Evolutionary conservation across 2,329 filamentous ascomycete species (phyloP).

Genomic region (Cladosporium austrohemisphaericum): DNA sequence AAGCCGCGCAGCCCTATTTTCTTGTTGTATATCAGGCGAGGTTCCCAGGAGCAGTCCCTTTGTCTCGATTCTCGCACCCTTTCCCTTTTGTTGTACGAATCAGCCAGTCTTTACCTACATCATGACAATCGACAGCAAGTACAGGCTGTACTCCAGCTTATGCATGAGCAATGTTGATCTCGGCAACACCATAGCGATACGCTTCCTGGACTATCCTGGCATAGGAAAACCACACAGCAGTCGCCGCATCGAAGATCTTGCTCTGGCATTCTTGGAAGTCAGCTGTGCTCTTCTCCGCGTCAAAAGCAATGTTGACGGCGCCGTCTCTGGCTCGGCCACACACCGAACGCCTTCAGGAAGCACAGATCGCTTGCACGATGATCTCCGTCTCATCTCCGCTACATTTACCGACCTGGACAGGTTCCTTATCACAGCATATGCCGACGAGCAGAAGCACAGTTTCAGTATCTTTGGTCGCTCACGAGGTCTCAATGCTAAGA

Average conservation of each 20-base stretch:
- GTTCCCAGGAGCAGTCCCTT: too few species aligned
- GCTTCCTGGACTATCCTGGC: constrained; percentile 61
- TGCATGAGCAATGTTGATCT: constrained; percentile 58
- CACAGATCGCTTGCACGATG: constrained; percentile 59
- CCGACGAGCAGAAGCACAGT: constrained; percentile 58
- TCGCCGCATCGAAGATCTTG: constrained; percentile 40
- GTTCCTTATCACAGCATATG: constrained; percentile 39
- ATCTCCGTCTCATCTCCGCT: constrained; percentile 57
- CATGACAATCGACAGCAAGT: background rate
- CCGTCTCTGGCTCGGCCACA: constrained; percentile 43
- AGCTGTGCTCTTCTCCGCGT: constrained; percentile 60
- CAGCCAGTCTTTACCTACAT: background rate
- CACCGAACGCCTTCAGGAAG: constrained; percentile 51
- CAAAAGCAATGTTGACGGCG: constrained; percentile 63
- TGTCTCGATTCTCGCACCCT: too few species aligned
- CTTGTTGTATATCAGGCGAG: too few species aligned
- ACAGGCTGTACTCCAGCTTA: constrained; percentile 26
- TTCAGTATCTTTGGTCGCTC: constrained; percentile 56
- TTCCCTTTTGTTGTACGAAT: too few species aligned
- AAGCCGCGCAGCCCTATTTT: too few species aligned
- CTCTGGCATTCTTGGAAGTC: constrained; percentile 63
- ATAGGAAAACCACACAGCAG: constrained; percentile 40
- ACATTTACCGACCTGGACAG: constrained; percentile 63
- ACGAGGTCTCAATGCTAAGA: constrained; percentile 57
- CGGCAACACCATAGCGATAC: constrained; percentile 62